A percentile compares a stretch with the other conserved stretches of the same genome.
These are phyloP conservation scores for Cyberlindnera euphorbiae DNA, from an alignment of 805 yeast species.

Conservation along the genomic window DNA sequence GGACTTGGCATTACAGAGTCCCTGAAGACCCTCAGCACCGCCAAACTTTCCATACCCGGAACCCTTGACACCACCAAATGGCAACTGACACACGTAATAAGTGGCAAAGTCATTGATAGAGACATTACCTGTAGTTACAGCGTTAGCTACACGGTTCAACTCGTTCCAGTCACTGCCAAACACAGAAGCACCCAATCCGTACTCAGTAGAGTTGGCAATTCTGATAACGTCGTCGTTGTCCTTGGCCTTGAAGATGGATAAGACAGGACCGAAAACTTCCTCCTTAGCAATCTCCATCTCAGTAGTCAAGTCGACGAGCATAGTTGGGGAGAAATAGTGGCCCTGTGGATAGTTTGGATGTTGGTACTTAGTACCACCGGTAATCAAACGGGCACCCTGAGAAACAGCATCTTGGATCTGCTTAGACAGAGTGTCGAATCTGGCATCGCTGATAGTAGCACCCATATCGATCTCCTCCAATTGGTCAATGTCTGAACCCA, in stretches of 20 bases:
- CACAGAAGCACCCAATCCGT: constrained; percentile 89
- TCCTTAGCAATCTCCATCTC: constrained; percentile 76
- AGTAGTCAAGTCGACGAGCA: constrained; percentile 74
- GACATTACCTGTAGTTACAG: constrained; percentile 79
- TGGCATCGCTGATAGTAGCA: constrained; percentile 78
- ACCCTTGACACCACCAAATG: constrained; percentile 92
- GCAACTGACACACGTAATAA: constrained; percentile 89
- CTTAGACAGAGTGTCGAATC: constrained; percentile 63
- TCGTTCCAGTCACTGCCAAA: constrained; percentile 63
- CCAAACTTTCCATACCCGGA: constrained; percentile 98
- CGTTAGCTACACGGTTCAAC: constrained; percentile 58
- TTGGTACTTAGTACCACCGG: constrained; percentile 74
- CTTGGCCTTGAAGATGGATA: constrained; percentile 72
- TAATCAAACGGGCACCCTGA: constrained; percentile 73
- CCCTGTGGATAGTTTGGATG: constrained; percentile 97
- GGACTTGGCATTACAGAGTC: constrained; percentile 82
- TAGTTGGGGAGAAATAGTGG: constrained; percentile 87
- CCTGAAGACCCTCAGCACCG: constrained; percentile 94
- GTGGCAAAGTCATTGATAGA: constrained; percentile 98
- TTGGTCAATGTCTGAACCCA: constrained; percentile 92
- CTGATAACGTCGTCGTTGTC: constrained; percentile 62
- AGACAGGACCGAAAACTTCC: constrained; percentile 93
- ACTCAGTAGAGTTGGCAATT: constrained; percentile 79
- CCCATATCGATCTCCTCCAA: constrained; percentile 92
- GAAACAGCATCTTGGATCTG: constrained; percentile 69